Conservation (phyloP, 2,329 filamentous ascomycete genomes). For the Cryphonectria parasitica region DNA sequence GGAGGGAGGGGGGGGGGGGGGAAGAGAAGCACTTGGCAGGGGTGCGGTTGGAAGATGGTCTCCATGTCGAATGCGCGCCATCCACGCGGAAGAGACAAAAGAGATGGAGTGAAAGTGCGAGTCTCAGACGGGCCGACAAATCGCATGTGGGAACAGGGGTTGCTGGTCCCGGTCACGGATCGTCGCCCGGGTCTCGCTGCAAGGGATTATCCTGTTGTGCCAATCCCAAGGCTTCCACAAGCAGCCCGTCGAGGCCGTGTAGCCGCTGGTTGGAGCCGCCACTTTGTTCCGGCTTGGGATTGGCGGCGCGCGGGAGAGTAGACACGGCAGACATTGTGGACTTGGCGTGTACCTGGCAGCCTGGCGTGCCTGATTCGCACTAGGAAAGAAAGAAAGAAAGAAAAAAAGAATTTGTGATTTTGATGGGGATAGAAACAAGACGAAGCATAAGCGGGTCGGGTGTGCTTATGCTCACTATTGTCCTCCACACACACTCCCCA, state of each 20-base stretch:
- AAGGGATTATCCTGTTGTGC: neutral
- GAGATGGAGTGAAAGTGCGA: neutral
- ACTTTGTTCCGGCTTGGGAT: neutral
- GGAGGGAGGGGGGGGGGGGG: too few relatives aligned
- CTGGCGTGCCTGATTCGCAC: neutral
- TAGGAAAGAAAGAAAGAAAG: neutral
- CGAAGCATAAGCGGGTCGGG: neutral
- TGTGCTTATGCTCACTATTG: neutral
- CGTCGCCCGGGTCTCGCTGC: slow-evolving; percentile 11
- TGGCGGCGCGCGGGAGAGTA: neutral
- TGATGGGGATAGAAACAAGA: neutral
- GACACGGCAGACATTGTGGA: neutral
- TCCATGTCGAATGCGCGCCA: neutral
- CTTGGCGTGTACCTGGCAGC: neutral
- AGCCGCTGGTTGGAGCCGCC: neutral
- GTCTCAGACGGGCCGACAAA: slow-evolving; percentile 1
- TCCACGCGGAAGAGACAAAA: neutral
- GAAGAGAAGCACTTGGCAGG: neutral
- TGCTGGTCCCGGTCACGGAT: neutral
- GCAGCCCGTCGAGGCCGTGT: neutral
- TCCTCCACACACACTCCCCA: neutral
- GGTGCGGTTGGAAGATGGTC: neutral
- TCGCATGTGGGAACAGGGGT: slow-evolving; percentile 3
- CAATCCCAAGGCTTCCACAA: neutral
- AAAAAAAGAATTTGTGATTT: neutral